Conservation (phyloP, 768 basidiomycete species). For the Cyathus striatus region DNA sequence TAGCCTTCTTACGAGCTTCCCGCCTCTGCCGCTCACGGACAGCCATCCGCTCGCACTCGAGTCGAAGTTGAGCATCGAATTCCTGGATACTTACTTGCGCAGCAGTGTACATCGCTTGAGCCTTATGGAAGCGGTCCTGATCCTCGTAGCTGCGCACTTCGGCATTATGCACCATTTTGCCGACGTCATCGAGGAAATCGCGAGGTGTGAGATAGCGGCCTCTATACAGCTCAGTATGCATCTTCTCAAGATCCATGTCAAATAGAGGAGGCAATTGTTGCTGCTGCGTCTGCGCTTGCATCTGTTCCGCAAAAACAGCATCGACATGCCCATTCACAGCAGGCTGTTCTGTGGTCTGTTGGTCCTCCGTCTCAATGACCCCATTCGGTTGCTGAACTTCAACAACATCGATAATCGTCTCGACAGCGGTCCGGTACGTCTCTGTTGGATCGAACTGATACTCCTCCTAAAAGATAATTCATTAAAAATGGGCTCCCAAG, state of each 20-base stretch:
- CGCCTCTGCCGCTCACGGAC: conserved; percentile 63
- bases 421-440: background rate
- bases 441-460: conserved; percentile 47
- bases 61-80: conserved; percentile 70
- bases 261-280: conserved; percentile 50
- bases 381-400: conserved; percentile 38
- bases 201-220: conserved; percentile 83
- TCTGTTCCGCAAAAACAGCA: conserved; percentile 30
- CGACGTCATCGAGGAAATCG: conserved; percentile 81
- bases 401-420: conserved; percentile 8
- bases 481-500: conserved; percentile 6
- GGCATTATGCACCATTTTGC: conserved; percentile 77
- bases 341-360: conserved; percentile 26
- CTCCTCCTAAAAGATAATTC: conserved; percentile 56
- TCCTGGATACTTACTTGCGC: conserved; percentile 82
- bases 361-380: conserved; percentile 35
- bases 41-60: conserved; percentile 90
- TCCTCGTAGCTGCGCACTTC: conserved; percentile 55
- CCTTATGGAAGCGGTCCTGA: conserved; percentile 69
- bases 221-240: conserved; percentile 82
- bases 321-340: conserved; percentile 32
- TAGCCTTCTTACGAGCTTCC: conserved; percentile 50
- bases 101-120: conserved; percentile 86
- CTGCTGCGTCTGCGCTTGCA: conserved; percentile 23
- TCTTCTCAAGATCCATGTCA: conserved; percentile 89